Evolutionary conservation across 106 monocot species (phyloP).

Genomic region (Apostasia ramifera): DNA sequence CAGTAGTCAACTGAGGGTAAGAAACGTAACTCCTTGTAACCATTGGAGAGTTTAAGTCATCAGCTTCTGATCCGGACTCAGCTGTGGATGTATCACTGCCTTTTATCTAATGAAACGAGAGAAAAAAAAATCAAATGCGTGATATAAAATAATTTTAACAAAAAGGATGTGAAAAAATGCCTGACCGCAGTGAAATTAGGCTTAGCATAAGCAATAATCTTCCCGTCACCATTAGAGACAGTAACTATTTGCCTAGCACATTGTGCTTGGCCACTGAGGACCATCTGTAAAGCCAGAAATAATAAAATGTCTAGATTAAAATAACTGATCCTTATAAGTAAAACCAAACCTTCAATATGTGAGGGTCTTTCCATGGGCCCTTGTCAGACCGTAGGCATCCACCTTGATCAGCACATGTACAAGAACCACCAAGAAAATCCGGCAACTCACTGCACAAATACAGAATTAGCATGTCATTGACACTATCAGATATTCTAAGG

Average conservation of each 20-base stretch:
- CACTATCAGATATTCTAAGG: too few relatives aligned
- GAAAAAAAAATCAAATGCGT: background rate
- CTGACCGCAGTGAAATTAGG: conserved; percentile 21
- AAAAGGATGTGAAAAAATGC: background rate
- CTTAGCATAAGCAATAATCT: conserved; percentile 43
- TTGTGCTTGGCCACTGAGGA: conserved; percentile 36
- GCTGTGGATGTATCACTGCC: conserved; percentile 31
- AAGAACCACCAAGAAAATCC: conserved; percentile 37
- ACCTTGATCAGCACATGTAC: conserved; percentile 34
- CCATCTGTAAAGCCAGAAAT: conserved; percentile 14
- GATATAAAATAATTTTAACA: background rate
- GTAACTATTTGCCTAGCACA: conserved; percentile 43
- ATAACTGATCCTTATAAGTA: background rate
- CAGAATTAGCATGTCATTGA: too few relatives aligned
- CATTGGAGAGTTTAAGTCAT: conserved; percentile 17
- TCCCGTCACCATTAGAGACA: conserved; percentile 35
- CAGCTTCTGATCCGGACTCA: conserved; percentile 30
- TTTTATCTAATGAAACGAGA: conserved; percentile 17
- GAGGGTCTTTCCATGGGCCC: conserved; percentile 30
- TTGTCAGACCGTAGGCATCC: conserved; percentile 39
- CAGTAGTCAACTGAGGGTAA: conserved; percentile 18
- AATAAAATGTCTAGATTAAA: background rate
- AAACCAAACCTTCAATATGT: conserved; percentile 19
- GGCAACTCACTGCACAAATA: conserved; percentile 24
- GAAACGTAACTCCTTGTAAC: conserved; percentile 1